phyloP scores from a whole-genome alignment of 2,329 filamentous ascomycete genomes.

The Pseudogymnoascus sp. region DNA sequence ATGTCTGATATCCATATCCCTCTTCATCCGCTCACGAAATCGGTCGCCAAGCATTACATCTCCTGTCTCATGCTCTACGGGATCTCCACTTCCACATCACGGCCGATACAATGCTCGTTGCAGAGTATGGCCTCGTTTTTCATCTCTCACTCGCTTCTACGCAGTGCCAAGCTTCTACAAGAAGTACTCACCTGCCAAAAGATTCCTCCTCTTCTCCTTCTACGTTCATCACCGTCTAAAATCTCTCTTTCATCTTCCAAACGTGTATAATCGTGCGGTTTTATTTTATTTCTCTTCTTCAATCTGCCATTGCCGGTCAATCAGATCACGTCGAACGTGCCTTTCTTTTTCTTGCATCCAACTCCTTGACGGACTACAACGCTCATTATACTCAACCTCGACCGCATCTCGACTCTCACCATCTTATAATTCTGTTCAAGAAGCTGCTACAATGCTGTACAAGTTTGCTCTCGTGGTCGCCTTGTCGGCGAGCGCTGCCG shows the following conservation, averaged over 20 bases:
- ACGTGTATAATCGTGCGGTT: conserved; percentile 3
- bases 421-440: background rate
- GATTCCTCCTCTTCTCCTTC: conserved; percentile 17
- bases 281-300: conserved; percentile 18
- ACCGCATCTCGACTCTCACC: background rate
- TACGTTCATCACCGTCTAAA: conserved; percentile 20
- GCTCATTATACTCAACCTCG: conserved; percentile 20
- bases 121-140: background rate
- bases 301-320: conserved; percentile 27
- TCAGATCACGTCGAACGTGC: conserved; percentile 31
- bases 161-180: conserved; percentile 27
- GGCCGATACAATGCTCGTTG: background rate
- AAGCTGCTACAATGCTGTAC: background rate
- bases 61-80: conserved; percentile 2
- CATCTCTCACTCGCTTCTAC: conserved; percentile 7
- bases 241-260: conserved; percentile 25
- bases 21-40: background rate
- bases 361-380: conserved; percentile 30
- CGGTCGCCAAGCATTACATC: background rate
- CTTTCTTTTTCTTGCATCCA: conserved; percentile 24
- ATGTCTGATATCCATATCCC: background rate
- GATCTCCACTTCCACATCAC: background rate
- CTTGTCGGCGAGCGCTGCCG: background rate
- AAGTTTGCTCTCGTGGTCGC: background rate
- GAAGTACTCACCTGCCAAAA: conserved; percentile 22